Percentiles rank a stretch among this genome's conserved stretches.
phyloP scores from a whole-genome alignment of 805 yeast genomes.

The Tetrapisispora nanseiensis region DNA sequence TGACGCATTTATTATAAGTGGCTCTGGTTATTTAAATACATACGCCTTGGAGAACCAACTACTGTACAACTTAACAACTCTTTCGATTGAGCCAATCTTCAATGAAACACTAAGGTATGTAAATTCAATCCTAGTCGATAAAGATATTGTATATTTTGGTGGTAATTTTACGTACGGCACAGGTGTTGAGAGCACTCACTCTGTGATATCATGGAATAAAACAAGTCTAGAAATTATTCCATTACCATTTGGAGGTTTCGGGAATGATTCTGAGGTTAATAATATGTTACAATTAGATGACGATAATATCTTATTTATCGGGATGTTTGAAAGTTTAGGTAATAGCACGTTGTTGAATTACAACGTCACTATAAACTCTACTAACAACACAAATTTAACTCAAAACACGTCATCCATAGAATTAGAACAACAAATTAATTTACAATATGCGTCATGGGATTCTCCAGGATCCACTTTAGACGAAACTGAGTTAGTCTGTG shows the following conservation, averaged over 20 bases:
- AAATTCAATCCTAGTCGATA: slow-evolving; percentile 40
- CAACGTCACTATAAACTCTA: slow-evolving; percentile 20
- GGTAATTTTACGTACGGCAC: slow-evolving; percentile 56
- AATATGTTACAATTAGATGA: slow-evolving; percentile 46
- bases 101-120: slow-evolving; percentile 26
- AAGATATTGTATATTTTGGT: slow-evolving; percentile 58
- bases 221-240: slow-evolving; percentile 32
- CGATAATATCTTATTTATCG: slow-evolving; percentile 66
- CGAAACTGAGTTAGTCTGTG: slow-evolving; percentile 44
- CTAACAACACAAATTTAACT: slow-evolving; percentile 30
- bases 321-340: slow-evolving; percentile 58
- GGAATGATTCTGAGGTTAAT: slow-evolving; percentile 45
- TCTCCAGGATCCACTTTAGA: slow-evolving; percentile 33
- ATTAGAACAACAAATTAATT: slow-evolving; percentile 52
- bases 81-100: slow-evolving; percentile 22
- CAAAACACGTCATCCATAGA: slow-evolving; percentile 26
- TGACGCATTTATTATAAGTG: slow-evolving; percentile 30
- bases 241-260: slow-evolving; percentile 73
- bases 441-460: slow-evolving; percentile 45
- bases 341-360: slow-evolving; percentile 30
- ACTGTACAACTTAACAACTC: slow-evolving; percentile 26
- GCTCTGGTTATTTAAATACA: slow-evolving; percentile 24
- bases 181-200: slow-evolving; percentile 27
- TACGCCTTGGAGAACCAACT: slow-evolving; percentile 25
- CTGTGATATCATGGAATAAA: slow-evolving; percentile 57